Percentiles rank a stretch among this genome's conserved stretches.
Conservation (phyloP, 228 moss, liverwort and hornwort genomes). For the Sphagnum magellanicum region DNA sequence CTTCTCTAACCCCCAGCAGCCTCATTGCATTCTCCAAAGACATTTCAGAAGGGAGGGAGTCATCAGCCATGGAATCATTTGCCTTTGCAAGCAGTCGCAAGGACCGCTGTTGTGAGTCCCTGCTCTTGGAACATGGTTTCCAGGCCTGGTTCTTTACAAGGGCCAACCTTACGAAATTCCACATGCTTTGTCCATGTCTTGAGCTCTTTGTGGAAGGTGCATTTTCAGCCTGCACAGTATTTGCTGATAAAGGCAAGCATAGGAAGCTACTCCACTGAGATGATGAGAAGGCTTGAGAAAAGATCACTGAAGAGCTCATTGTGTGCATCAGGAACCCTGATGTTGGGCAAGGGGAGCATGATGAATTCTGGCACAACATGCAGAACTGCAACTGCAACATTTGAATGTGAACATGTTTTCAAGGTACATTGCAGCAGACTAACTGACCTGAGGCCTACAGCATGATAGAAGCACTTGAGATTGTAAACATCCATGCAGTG, state of each 20-base stretch:
- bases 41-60: conserved; percentile 86
- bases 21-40: conserved; percentile 78
- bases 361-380: conserved; percentile 16
- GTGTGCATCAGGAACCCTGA: too few species aligned
- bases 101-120: conserved; percentile 20
- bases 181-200: conserved; percentile 11
- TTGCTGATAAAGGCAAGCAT: conserved; percentile 15
- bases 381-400: conserved; percentile 20
- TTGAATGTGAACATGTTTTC: not conserved
- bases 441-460: conserved; percentile 30
- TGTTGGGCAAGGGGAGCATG: conserved; percentile 12
- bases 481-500: conserved; percentile 19
- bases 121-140: conserved; percentile 18
- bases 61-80: conserved; percentile 64
- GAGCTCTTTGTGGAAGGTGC: conserved; percentile 17
- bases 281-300: too few species aligned
- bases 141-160: conserved; percentile 22
- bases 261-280: conserved; percentile 7
- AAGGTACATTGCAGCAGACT: not conserved
- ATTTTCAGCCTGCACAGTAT: conserved; percentile 9
- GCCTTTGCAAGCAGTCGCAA: conserved; percentile 67
- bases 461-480: conserved; percentile 24
- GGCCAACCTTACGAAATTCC: conserved; percentile 17
- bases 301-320: too few species aligned
- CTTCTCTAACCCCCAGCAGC: conserved; percentile 78